A percentile compares a stretch with the other conserved stretches of the same genome.
Conservation (phyloP, 768 basidiomycete species). For the Clitopilus hobsonii region DNA sequence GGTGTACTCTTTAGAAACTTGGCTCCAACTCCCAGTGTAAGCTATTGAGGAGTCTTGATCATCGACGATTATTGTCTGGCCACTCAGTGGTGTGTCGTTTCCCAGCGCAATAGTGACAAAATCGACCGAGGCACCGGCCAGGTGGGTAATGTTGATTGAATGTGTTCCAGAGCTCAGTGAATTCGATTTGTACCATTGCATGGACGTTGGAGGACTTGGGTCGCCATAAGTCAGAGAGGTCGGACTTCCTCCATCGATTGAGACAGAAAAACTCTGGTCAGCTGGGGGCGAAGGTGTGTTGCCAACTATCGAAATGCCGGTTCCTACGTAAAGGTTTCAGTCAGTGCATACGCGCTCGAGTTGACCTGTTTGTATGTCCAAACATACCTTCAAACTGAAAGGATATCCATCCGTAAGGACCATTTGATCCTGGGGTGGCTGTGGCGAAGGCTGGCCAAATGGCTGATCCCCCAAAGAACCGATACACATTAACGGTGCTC, state of each 20-base stretch:
- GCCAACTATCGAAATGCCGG: slow-evolving; percentile 9
- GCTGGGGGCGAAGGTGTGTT: slow-evolving; percentile 5
- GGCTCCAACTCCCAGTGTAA: slow-evolving; percentile 15
- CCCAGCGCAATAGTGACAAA: slow-evolving; percentile 16
- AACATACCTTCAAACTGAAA: slow-evolving; percentile 7
- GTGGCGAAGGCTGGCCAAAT: slow-evolving; percentile 5
- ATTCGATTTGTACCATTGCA: slow-evolving; percentile 21
- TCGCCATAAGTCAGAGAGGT: slow-evolving; percentile 9
- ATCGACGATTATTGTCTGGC: slow-evolving; percentile 17
- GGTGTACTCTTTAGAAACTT: slow-evolving; percentile 7
- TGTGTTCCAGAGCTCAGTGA: slow-evolving; percentile 14
- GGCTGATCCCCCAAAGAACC: slow-evolving; percentile 2
- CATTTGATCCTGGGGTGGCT: slow-evolving; percentile 2
- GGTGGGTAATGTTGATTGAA: slow-evolving; percentile 11
- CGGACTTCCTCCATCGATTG: slow-evolving; percentile 13
- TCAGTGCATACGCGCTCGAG: no score
- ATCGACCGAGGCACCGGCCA: slow-evolving; percentile 18
- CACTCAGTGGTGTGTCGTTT: slow-evolving; percentile 14
- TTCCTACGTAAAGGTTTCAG: no score
- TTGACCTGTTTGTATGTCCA: no score
- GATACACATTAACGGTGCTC: background rate
- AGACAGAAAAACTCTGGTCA: slow-evolving; percentile 12
- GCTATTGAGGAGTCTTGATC: slow-evolving; percentile 15
- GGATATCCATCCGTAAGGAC: slow-evolving; percentile 4
- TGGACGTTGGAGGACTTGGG: slow-evolving; percentile 10